phyloP scores from a whole-genome alignment of 208 protist species.

The Acanthamoeba culbertsoni region DNA sequence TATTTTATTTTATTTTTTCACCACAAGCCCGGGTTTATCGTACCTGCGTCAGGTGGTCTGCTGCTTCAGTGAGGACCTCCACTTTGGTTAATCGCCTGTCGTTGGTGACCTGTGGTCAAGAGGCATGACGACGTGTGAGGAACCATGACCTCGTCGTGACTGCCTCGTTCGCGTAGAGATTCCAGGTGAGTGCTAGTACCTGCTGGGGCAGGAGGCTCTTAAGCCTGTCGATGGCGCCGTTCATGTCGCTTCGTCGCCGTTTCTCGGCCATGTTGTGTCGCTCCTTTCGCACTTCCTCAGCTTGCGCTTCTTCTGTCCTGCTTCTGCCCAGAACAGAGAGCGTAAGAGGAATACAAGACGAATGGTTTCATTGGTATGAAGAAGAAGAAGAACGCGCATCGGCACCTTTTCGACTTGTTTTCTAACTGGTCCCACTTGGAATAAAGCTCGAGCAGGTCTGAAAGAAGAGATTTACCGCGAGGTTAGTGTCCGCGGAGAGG shows the following conservation, averaged over 20 bases:
- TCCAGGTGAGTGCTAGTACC: not conserved
- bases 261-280: constrained; percentile 57
- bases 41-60: constrained; percentile 24
- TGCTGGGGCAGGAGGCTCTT: constrained; percentile 42
- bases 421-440: constrained; percentile 51
- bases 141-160: not conserved
- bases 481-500: not conserved
- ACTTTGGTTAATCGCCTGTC: constrained; percentile 52
- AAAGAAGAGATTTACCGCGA: not conserved
- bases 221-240: constrained; percentile 2
- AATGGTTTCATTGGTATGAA: not conserved
- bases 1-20: no score
- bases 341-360: not conserved
- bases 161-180: not conserved
- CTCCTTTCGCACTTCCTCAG: constrained; percentile 43
- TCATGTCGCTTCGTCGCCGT: constrained; percentile 44
- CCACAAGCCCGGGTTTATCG: no score
- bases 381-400: not conserved
- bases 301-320: constrained; percentile 2
- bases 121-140: not conserved
- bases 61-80: constrained; percentile 27
- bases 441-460: constrained; percentile 42
- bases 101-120: not conserved
- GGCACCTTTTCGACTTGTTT: not conserved
- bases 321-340: not conserved